Evolutionary conservation across 257 asterid species (phyloP), one percentile per base, ranked within the genome.

Genomic region (Scutellaria minor): DNA sequence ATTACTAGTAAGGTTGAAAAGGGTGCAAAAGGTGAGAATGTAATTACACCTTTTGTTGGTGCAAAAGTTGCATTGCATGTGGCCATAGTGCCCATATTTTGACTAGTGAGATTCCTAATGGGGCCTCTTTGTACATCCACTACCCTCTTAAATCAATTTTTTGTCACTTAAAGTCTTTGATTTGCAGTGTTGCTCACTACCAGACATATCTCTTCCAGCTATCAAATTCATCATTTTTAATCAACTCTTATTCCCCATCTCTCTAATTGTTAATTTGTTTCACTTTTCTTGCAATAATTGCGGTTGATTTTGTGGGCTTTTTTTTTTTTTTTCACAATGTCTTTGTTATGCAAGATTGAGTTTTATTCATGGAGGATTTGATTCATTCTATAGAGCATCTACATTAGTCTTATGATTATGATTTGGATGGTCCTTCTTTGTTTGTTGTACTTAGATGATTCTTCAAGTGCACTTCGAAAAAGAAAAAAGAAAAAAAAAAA

Each of bases 41-140:
- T 64, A 78, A 14, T 54, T 68, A 70, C 41, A 63, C 84, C 69
- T 68, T 81, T 73, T 68, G 61, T 44, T 72, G 77, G 77, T 79
- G 77, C 77, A 81, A 85, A 85, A 86, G 92, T 74, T 7, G 82
- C 24, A 77, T 47, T 68, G 82, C 90, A 89, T 86, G 92, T 85
- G 92, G 70, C 72, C 45, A 80, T 79, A 73, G 70, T 85, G 80
- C 75, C 86, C 77, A 54, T 79, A 73, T 79, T 80, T 87, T 83
- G 89, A 85, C 89, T 82, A 82, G 41, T 80, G 77, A 82, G 85
- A 85, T 87, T 72, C 90, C 83, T 58, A 58, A 22, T 66, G 64
- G 59, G 60, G 52, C 37, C 37, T 18, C 18, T 18, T 18, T 18
- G 18, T 18, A 18, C 18, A 60, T 66, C 88, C 86, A 79, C 84